Base-by-base conservation (phyloP, 2,329 filamentous ascomycete genomes). In the Alternaria arborescens region DNA sequence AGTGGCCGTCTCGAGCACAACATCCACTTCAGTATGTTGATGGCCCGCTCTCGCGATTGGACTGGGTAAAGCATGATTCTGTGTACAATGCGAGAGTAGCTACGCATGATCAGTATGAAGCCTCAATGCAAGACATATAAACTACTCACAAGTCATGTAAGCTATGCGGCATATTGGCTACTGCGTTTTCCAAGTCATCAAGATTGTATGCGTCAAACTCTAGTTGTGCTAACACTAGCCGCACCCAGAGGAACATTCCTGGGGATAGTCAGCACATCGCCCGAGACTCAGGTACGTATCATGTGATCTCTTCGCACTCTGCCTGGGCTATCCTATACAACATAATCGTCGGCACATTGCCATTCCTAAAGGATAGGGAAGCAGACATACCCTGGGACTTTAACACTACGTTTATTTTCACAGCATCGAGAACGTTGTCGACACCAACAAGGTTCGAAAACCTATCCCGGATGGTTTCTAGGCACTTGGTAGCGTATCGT, bases 191-290 rank as follows among this genome's bases (percentile, higher is more conserved):
- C 8, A 38, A 10, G 16, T 58, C 56, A n/a, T 58, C 50, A 20
- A 41, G 30, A 43, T 50, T 58, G 8, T 58, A 54, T n/a, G 36
- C 50, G 40, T 50, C 32, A 24, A 18, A 42, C 34, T 53, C 34
- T 3, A 58, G 32, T 22, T 50, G 40, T 42, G 40, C 24, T 22
- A 59, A 20, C 5, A 59, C 57, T 34, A 55, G 40, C 5, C 38
- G 36, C 36, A 59, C 57, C 57, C 57, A 59, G 24, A 59, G 57
- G 12, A 59, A 59, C 57, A 59, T 59, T 22, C 57, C 57, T 59
- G n/a, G 55, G 52, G 16, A 64, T 53, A 18, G 12, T 48, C 6
- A 67, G 41, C 8, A 53, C 16, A 4, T 56, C 28, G 10, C 46
- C 54, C 5, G 8, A n/a, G 3, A n/a, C 18, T 7, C 0, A 24